phyloP scores from a whole-genome alignment of 441 rosid species.

The Jatropha podagrica region DNA sequence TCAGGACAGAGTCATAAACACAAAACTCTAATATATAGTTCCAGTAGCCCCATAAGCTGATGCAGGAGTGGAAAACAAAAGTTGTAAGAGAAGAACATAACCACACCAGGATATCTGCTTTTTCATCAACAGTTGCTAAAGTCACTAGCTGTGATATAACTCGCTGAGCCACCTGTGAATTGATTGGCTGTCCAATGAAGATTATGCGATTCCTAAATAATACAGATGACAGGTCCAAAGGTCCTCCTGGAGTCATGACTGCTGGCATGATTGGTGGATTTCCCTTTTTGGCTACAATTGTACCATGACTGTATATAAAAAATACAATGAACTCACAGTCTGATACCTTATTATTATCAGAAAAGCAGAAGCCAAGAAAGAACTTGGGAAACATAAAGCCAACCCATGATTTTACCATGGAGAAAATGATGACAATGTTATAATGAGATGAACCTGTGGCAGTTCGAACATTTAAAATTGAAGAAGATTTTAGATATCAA shows the following conservation, averaged over 20 bases:
- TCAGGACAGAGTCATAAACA: constrained; percentile 20
- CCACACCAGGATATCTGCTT: constrained; percentile 79
- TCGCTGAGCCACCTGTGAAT: constrained; percentile 82
- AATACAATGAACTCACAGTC: constrained; percentile 8
- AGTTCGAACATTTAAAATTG: not conserved
- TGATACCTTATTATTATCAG: not conserved
- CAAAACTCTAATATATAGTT: constrained; percentile 1
- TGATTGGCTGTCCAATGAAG: constrained; percentile 81
- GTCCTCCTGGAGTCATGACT: constrained; percentile 86
- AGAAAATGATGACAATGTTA: not conserved
- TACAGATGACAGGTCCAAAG: constrained; percentile 78
- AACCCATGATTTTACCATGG: not conserved
- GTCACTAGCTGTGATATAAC: constrained; percentile 92
- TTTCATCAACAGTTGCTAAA: constrained; percentile 73
- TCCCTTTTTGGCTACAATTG: constrained; percentile 52
- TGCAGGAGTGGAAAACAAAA: constrained; percentile 11
- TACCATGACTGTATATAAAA: constrained; percentile 37
- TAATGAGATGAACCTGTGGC: not conserved
- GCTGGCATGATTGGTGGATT: constrained; percentile 92
- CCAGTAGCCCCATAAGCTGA: not conserved
- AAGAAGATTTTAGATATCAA: not conserved
- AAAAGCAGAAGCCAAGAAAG: constrained; percentile 11
- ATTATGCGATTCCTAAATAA: constrained; percentile 79
- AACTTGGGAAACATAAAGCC: constrained; percentile 9
- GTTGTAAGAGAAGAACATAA: constrained; percentile 12